phyloP scores from a whole-genome alignment of 1,284 basidiomycete genomes.

The Cutaneotrichosporon cavernicola region DNA sequence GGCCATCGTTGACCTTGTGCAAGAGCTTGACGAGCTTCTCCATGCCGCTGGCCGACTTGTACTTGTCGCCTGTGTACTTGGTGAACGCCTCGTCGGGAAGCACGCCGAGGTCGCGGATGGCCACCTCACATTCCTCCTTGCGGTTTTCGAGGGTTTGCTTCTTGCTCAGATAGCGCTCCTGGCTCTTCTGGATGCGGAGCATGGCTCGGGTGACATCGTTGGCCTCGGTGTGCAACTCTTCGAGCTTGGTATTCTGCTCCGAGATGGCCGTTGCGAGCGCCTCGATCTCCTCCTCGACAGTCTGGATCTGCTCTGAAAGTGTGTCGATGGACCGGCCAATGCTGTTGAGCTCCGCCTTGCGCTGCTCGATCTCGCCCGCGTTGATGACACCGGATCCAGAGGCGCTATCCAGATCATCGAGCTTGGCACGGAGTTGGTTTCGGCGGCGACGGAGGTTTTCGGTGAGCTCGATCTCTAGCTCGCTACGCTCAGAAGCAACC shows the following conservation, averaged over 20 bases:
- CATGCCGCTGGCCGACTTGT: constrained; percentile 59
- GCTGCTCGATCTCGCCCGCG: constrained; percentile 63
- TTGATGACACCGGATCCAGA: constrained; percentile 63
- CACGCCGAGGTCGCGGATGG: constrained; percentile 93
- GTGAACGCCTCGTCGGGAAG: constrained; percentile 96
- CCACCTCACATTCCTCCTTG: constrained; percentile 89
- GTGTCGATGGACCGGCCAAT: constrained; percentile 67
- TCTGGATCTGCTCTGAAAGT: constrained; percentile 64
- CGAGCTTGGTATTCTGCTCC: constrained; percentile 65
- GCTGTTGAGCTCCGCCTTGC: constrained; percentile 65
- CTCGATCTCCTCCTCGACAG: constrained; percentile 58
- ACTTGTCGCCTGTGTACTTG: constrained; percentile 68
- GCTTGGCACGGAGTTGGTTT: constrained; percentile 71
- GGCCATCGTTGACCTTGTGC: constrained; percentile 81
- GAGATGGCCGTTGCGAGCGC: constrained; percentile 66
- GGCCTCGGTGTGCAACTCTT: constrained; percentile 76
- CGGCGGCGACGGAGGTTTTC: constrained; percentile 77
- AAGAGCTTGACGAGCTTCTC: constrained; percentile 86
- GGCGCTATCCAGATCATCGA: constrained; percentile 70
- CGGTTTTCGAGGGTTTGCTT: constrained; percentile 76
- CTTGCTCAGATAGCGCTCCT: constrained; percentile 90
- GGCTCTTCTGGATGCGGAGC: constrained; percentile 86
- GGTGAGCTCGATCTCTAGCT: constrained; percentile 88
- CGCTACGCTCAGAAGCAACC: constrained; percentile 74
- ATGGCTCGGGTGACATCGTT: constrained; percentile 80